Base-by-base conservation (phyloP, 2,329 filamentous ascomycete species). In the Colletotrichum karsti region DNA sequence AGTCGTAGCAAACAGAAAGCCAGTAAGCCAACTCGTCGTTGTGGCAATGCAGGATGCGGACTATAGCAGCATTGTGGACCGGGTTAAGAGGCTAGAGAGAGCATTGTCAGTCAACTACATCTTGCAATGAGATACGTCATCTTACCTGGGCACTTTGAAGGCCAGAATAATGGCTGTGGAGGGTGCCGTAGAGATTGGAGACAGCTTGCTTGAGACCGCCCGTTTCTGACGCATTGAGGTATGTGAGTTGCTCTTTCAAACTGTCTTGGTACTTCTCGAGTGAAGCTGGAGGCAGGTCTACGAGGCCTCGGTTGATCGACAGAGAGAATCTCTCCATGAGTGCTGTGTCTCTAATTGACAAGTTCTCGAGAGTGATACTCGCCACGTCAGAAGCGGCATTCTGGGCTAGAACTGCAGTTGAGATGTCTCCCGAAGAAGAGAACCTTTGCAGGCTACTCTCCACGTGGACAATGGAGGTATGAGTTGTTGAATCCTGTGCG, bases 51-150 rank as follows among this genome's bases (percentile, higher is more conserved):
- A 89, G 74, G 3, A 89, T 72, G 6, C 81, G 78, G 3, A 86
- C 76, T n/a, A 89, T 75, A 2, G 83, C 80, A 3, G 83, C 82
- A 71, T 92, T 91, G 69, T 88, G 85, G 18, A 91, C 76, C 12
- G 89, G 84, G 71, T 91, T 87, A 8, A 91, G 75, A 3, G 89
- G 85, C 81, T 89, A 80, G 55, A 76, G 70, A 53, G 28, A 18
- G n/a, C 2, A 33, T 51, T 50, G 68, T 64, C 22, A 64, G 62
- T 70, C 57, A 69, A 61, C 5, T 13, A 35, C 10, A 69, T 50
- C 33, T 15, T 28, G 22, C 54, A 28, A 10, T 15, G 68, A 37
- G 46, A 72, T 73, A 75, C 70, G 65, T 73, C 72, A 65, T 79
- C 83, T 79, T 72, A 85, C 83, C 79, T 86, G 81, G 70, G 82